Base-by-base conservation (phyloP, 163 green algal genomes). In the Chlamydomonas reinhardtii region DNA sequence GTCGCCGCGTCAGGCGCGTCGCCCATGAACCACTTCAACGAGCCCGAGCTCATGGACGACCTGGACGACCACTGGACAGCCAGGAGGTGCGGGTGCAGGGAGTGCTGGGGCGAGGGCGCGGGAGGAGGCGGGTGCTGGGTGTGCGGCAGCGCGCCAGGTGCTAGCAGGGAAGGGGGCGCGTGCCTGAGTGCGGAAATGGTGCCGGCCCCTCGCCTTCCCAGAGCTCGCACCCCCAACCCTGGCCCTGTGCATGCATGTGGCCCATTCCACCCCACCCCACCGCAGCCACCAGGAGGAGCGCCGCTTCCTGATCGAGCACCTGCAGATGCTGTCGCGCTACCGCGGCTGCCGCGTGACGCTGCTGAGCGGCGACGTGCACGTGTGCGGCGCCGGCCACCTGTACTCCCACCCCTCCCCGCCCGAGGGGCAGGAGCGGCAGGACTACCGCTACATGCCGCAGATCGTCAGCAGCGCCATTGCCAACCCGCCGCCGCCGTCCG, bases 321-420 rank as follows among this genome's bases (percentile, higher is more conserved):
- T 96, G 65, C 79, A 85, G 65, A 77, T 85, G 79, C 66, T 94
- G 22, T 69, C 91, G 8, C 37, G 48, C 22, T 59, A 73, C 12
- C 85, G 88, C 43, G 27, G 86, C 15, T 31, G 93, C 56, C 92
- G 94, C 29, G 84, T 97, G 59, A 93, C 56, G 70, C 94, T 96
- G 83, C 73, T 96, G 27, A 94, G 89, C 0, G 94, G 94, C 0
- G 94, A 97, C 83, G 94, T 95, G 16, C 94, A 97, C 68, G 87
- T 94, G 2, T 90, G 74, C 22, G 94, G 77, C 37, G 68, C 94
- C 8, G 94, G 94, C 24, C 82, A 87, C 11, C 78, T 96, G 20
- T 93, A 94, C 86, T 86, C n/a, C 27, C 34, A 39, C 59, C 75
- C 75, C 2, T 2, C 16, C 35, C 75, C 75, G 59, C 59, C 61